Evolutionary conservation across 306 rosid species (phyloP).

Genomic region (Dalbergia oliveri): DNA sequence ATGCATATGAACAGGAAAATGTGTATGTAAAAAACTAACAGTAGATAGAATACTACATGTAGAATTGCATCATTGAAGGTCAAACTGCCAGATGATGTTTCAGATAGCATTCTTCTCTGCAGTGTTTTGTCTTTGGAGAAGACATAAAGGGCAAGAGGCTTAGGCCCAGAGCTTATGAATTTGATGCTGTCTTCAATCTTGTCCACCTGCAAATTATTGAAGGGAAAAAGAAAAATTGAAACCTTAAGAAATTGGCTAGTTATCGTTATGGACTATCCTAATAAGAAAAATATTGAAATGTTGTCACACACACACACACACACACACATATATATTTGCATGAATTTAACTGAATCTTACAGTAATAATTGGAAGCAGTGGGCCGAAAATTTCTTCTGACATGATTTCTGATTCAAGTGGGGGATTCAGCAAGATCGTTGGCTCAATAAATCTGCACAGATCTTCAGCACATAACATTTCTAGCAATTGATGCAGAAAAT

Average conservation of each 20-base stretch:
- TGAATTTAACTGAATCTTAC: slow-evolving; percentile 49
- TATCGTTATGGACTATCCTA: too few relatives aligned
- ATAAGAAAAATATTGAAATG: not conserved
- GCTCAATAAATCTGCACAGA: slow-evolving; percentile 76
- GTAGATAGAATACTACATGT: slow-evolving; percentile 54
- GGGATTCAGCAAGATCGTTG: slow-evolving; percentile 80
- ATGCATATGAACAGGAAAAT: too few relatives aligned
- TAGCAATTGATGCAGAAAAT: not conserved
- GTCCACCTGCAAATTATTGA: slow-evolving; percentile 59
- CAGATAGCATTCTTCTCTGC: slow-evolving; percentile 65
- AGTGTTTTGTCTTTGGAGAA: slow-evolving; percentile 70
- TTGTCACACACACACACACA: too few relatives aligned
- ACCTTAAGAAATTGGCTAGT: not conserved
- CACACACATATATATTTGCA: not conserved
- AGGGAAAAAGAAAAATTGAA: not conserved
- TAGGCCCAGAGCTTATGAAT: slow-evolving; percentile 74
- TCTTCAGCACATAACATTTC: not conserved
- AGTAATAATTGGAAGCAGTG: slow-evolving; percentile 77
- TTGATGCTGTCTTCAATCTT: slow-evolving; percentile 76
- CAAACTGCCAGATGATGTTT: slow-evolving; percentile 84
- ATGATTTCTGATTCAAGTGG: slow-evolving; percentile 71
- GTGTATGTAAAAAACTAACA: too few relatives aligned
- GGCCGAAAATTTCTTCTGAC: slow-evolving; percentile 85
- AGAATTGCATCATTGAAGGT: slow-evolving; percentile 70
- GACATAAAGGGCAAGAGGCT: slow-evolving; percentile 77